Base-by-base conservation (phyloP, 768 basidiomycete genomes). In the Amanita brunnescens region DNA sequence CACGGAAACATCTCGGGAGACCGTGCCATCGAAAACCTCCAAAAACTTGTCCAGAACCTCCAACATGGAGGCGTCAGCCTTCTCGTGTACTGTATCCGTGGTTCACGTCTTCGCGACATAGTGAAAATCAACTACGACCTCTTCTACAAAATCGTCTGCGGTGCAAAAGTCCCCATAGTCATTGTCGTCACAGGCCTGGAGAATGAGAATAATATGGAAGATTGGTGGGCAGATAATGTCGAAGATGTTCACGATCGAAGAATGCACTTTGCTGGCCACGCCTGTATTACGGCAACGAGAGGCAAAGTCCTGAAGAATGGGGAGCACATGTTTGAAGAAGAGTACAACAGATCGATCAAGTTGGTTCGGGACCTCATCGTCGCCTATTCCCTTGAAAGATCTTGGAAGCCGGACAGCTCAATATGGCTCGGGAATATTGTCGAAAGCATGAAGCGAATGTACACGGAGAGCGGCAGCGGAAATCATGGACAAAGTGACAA, bases 1-100 rank as follows among this genome's bases (percentile, higher is more conserved):
- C 45, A 53, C 20, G 68, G 68, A 48, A 59, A 52, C 6, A 56
- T 63, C 42, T 61, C 63, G 49, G 61, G 64, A 32, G 64, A 60
- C 44, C 55, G 58, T 50, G 68, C 66, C 49, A 60, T 61, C 32
- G 44, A 55, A 47, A 58, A 59, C 35, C 44, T 59, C 63, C 35
- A 63, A 52, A 20, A 46, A 24, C 46, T 53, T 23, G 52, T 41
- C 9, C 6, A 32, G 10, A 23, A 40, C 39, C 39, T 53, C 14
- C 24, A 32, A 10, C 10, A 40, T 14, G 52, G 46, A 3, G 42
- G 47, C 10, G 30, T 53, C 18, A 64, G 59, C 40, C 64, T 68
- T n/a, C 49, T 73, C 26, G 60, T 72, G 6, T 71, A 70, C 49
- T 71, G 69, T 49, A 60, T 72, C 32, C 67, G 69, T 29, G 69